Percentiles rank a stretch among this genome's conserved stretches.
Evolutionary conservation across 2,329 filamentous ascomycete genomes (phyloP).

Genomic region (Knoxdaviesia proteae): DNA sequence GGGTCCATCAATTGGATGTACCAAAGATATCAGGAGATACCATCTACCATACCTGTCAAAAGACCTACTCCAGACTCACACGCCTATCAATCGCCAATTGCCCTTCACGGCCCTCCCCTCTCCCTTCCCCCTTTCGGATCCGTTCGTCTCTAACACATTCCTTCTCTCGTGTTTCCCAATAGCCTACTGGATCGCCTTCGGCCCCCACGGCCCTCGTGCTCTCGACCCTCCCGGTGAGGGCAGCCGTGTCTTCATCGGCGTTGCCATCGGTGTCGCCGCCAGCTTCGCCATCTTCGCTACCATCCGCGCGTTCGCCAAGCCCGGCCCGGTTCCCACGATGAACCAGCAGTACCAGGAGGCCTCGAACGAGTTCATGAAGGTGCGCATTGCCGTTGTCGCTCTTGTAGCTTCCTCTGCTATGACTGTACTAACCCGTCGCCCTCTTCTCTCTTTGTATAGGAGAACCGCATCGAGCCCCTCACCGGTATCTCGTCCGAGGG

Average conservation of each 20-base stretch:
- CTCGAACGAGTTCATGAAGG: slow-evolving; percentile 83
- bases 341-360: slow-evolving; percentile 94
- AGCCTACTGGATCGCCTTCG: slow-evolving; percentile 99
- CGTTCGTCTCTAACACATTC: background rate
- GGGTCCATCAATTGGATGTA: no score
- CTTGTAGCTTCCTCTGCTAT: background rate
- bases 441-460: slow-evolving; percentile 23
- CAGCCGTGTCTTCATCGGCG: slow-evolving; percentile 58
- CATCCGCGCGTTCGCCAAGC: slow-evolving; percentile 52
- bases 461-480: slow-evolving; percentile 70
- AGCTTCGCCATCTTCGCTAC: slow-evolving; percentile 51
- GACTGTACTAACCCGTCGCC: slow-evolving; percentile 4
- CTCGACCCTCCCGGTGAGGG: slow-evolving; percentile 65
- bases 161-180: slow-evolving; percentile 6
- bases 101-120: background rate
- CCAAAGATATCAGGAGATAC: no score
- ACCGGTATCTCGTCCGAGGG: slow-evolving; percentile 62
- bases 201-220: slow-evolving; percentile 82
- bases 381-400: slow-evolving; percentile 20
- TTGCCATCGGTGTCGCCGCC: slow-evolving; percentile 42
- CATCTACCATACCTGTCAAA: no score
- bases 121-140: background rate
- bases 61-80: no score
- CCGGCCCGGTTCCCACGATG: slow-evolving; percentile 59
- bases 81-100: background rate